Percentiles rank a stretch among this genome's conserved stretches.
These are phyloP conservation scores for Fomitopsis serialis DNA, from an alignment of 768 basidiomycete genomes.

Conservation along the genomic window DNA sequence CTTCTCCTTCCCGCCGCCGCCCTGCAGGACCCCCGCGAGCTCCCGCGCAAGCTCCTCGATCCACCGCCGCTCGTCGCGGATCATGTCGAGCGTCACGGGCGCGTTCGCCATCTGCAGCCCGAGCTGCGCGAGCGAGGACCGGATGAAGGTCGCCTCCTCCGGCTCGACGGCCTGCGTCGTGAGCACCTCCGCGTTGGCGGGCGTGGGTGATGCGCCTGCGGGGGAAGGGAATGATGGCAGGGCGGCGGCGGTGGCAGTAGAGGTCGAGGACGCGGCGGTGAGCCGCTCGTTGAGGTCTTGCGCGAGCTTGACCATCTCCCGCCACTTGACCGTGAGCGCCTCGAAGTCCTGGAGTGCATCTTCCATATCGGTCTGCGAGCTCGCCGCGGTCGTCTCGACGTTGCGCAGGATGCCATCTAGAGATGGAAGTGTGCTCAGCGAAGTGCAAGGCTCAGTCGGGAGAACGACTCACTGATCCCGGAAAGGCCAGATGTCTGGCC, in stretches of 20 bases:
- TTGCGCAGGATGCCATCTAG: conserved; percentile 78
- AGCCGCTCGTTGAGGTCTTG: conserved; percentile 83
- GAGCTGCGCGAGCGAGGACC: conserved; percentile 83
- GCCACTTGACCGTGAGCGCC: conserved; percentile 84
- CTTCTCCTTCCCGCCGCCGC: conserved; percentile 28
- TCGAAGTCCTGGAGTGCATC: conserved; percentile 85
- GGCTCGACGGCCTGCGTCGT: conserved; percentile 47
- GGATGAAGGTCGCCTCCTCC: conserved; percentile 83
- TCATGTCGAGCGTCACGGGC: conserved; percentile 87
- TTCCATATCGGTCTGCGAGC: conserved; percentile 58
- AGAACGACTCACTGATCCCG: conserved; percentile 43
- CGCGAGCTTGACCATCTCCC: conserved; percentile 88
- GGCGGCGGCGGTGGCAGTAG: conserved; percentile 15
- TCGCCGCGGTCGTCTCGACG: conserved; percentile 64
- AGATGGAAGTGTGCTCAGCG: neutral
- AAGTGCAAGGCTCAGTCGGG: neutral
- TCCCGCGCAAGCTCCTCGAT: conserved; percentile 77
- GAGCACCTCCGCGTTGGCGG: conserved; percentile 21
- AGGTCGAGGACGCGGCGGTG: conserved; percentile 45
- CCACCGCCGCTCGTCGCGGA: conserved; percentile 76
- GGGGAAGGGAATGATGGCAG: neutral
- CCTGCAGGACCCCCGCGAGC: conserved; percentile 67
- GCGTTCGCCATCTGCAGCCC: conserved; percentile 75
- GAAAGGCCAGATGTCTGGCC: conserved; percentile 32
- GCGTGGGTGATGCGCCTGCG: too few species aligned